A percentile compares a stretch with the other conserved stretches of the same genome.
Conservation (phyloP, 192 early-diverging fungal genomes). For the Umbelopsis sp. region DNA sequence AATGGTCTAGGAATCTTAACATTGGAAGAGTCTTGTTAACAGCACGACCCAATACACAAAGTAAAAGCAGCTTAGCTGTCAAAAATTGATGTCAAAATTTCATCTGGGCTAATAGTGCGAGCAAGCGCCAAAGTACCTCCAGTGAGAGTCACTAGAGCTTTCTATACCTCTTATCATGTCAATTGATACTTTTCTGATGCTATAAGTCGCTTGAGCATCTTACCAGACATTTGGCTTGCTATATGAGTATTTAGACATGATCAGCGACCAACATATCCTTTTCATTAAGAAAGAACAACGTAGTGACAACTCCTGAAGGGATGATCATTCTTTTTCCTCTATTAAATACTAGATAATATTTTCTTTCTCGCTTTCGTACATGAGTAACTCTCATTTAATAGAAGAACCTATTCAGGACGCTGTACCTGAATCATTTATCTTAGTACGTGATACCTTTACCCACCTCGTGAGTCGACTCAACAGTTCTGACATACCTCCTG, state of each 20-base stretch:
- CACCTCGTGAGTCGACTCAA: neutral
- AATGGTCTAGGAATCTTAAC: neutral
- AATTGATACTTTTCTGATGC: too few relatives aligned
- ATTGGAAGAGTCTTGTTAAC: neutral
- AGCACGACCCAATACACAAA: too few relatives aligned
- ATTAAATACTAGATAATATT: neutral
- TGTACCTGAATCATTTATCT: conserved; percentile 5
- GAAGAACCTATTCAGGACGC: neutral
- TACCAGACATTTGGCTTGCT: too few relatives aligned
- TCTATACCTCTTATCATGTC: too few relatives aligned
- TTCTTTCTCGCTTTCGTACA: neutral
- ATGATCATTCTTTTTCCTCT: conserved; percentile 8
- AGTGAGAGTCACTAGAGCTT: too few relatives aligned
- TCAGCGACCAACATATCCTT: neutral
- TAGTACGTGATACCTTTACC: neutral
- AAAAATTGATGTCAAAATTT: too few relatives aligned
- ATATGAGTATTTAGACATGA: neutral
- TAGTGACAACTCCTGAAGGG: conserved; percentile 2
- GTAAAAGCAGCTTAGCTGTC: too few relatives aligned
- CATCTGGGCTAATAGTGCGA: too few relatives aligned
- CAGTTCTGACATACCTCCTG: neutral
- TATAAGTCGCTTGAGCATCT: too few relatives aligned
- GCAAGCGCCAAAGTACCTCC: too few relatives aligned
- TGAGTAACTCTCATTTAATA: neutral
- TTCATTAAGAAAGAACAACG: neutral